A percentile compares a stretch with the other conserved stretches of the same genome.
phyloP scores from a whole-genome alignment of 2,329 filamentous ascomycete genomes.

The Didymella exigua region DNA sequence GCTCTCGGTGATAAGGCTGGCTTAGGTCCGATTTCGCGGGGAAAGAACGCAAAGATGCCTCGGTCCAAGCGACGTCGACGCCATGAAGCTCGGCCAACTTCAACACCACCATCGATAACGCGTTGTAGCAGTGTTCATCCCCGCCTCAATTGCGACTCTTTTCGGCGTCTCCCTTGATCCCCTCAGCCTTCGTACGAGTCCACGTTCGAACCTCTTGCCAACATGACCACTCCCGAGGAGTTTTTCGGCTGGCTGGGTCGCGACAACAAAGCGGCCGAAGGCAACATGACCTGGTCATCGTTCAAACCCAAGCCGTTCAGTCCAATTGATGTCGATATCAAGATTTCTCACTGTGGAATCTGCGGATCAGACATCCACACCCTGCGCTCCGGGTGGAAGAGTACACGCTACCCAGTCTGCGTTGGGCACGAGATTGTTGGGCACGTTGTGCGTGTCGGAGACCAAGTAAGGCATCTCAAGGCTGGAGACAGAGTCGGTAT shows the following conservation, averaged over 20 bases:
- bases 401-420: constrained; percentile 52
- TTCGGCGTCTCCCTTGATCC: not conserved
- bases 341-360: constrained; percentile 42
- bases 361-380: constrained; percentile 49
- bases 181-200: not conserved
- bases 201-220: not conserved
- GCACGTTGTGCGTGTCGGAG: constrained; percentile 45
- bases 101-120: not conserved
- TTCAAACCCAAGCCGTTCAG: constrained; percentile 53
- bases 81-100: constrained; percentile 5
- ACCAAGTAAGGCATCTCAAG: constrained; percentile 54
- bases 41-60: constrained; percentile 10
- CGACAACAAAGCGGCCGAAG: constrained; percentile 55
- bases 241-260: constrained; percentile 65
- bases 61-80: constrained; percentile 6
- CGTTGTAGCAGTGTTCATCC: not conserved
- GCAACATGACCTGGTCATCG: constrained; percentile 61
- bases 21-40: constrained; percentile 14
- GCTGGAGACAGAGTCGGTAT: constrained; percentile 66
- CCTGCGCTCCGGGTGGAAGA: constrained; percentile 51
- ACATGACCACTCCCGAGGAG: constrained; percentile 48
- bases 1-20: constrained; percentile 2
- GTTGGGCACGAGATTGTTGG: constrained; percentile 54
- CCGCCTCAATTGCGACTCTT: not conserved
- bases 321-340: constrained; percentile 44